phyloP scores from a whole-genome alignment of 1,284 basidiomycete species.

The Neolentinus lepideus region DNA sequence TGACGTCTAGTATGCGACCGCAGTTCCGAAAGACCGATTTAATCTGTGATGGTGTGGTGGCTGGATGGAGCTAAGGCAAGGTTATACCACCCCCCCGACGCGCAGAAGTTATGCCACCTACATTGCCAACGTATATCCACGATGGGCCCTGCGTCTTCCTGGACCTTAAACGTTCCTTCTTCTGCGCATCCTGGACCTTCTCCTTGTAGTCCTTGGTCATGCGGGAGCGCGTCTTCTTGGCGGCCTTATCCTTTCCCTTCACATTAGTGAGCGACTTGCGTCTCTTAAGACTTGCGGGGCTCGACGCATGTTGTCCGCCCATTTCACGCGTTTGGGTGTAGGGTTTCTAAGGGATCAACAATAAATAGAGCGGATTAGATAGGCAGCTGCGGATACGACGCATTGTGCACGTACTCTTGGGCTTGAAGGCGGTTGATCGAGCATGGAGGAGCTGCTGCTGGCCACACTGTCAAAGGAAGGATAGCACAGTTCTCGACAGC shows the following conservation, averaged over 20 bases:
- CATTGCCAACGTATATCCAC: slow-evolving; percentile 54
- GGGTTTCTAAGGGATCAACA: not conserved
- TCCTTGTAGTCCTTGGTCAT: slow-evolving; percentile 8
- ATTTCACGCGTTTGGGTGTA: not conserved
- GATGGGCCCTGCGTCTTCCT: slow-evolving; percentile 14
- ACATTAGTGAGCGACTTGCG: slow-evolving; percentile 2
- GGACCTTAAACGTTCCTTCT: slow-evolving; percentile 10
- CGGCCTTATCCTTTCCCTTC: slow-evolving; percentile 13
- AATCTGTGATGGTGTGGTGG: slow-evolving; percentile 30
- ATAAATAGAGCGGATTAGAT: not conserved
- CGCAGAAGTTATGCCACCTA: slow-evolving; percentile 31
- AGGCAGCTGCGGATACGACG: not conserved
- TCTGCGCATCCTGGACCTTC: slow-evolving; percentile 11
- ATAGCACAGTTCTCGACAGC: not conserved
- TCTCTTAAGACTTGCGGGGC: not conserved
- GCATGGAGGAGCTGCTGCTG: not conserved
- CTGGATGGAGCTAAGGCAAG: slow-evolving; percentile 20
- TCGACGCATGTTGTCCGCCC: not conserved
- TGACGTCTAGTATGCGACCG: slow-evolving; percentile 33
- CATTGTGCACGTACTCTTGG: not conserved
- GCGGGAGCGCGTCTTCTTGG: slow-evolving; percentile 5
- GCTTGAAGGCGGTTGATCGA: not conserved
- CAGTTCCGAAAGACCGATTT: slow-evolving; percentile 30
- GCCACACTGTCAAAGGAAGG: not conserved
- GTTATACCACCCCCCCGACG: too few relatives aligned